phyloP scores from a whole-genome alignment of 1,284 basidiomycete genomes.

The Flammula alnicola region DNA sequence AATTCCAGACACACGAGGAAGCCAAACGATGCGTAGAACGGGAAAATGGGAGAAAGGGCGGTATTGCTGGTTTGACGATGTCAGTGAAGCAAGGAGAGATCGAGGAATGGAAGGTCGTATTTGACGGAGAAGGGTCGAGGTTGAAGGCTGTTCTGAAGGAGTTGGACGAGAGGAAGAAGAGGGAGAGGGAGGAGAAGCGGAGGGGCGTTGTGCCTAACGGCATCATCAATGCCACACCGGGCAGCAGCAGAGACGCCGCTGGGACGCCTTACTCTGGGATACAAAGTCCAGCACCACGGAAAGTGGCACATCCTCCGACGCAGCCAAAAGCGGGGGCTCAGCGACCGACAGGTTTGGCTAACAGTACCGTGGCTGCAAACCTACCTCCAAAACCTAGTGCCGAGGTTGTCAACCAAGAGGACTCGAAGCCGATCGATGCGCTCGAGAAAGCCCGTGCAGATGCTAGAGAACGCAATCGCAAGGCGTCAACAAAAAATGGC shows the following conservation, averaged over 20 bases:
- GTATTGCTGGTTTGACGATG: constrained; percentile 32
- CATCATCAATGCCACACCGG: constrained; percentile 13
- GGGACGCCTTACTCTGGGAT: constrained; percentile 22
- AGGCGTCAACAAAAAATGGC: background rate
- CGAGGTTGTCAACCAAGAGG: constrained; percentile 2
- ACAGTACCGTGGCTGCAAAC: too few species aligned
- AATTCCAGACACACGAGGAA: constrained; percentile 64
- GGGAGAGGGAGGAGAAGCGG: constrained; percentile 54
- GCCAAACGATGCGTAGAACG: constrained; percentile 66
- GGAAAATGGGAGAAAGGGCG: constrained; percentile 56
- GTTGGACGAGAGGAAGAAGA: constrained; percentile 57
- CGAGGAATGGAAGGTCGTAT: constrained; percentile 62
- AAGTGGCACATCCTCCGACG: too few species aligned
- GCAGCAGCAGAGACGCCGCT: constrained; percentile 11
- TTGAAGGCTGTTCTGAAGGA: constrained; percentile 64
- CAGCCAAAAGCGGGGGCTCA: too few species aligned
- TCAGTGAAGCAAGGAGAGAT: constrained; percentile 26
- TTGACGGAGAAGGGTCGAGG: constrained; percentile 65
- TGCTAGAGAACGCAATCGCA: constrained; percentile 2
- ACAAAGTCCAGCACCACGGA: constrained; percentile 20
- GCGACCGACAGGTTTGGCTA: too few species aligned
- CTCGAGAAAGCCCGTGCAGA: constrained; percentile 14
- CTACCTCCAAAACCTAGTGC: constrained; percentile 8
- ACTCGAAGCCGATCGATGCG: constrained; percentile 1
- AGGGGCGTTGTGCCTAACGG: constrained; percentile 26